phyloP scores from a whole-genome alignment of 371 early-diverging fungal genomes.

The Parasitella parasitica region DNA sequence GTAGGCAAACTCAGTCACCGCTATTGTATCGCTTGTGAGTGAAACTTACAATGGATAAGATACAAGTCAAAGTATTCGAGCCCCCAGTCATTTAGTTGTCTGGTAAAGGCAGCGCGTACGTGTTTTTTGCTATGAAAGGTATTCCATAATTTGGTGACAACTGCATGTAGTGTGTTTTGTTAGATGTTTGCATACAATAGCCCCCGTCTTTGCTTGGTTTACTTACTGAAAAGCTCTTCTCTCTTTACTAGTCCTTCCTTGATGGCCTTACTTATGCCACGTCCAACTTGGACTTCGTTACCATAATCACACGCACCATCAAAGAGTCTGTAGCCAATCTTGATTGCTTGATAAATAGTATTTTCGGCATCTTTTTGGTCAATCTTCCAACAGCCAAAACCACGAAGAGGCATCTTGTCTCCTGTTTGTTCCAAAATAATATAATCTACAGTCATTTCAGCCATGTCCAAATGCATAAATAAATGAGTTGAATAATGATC shows the following conservation, averaged over 20 bases:
- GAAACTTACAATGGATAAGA: slow-evolving; percentile 49
- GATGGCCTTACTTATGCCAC: slow-evolving; percentile 49
- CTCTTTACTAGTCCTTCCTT: slow-evolving; percentile 58
- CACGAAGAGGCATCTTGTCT: slow-evolving; percentile 43
- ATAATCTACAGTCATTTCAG: slow-evolving; percentile 22
- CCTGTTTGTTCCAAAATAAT: slow-evolving; percentile 30
- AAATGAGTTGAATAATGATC: too few relatives aligned
- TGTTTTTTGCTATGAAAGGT: slow-evolving; percentile 48
- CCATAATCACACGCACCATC: slow-evolving; percentile 51
- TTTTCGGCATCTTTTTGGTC: slow-evolving; percentile 27
- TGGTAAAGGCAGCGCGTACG: slow-evolving; percentile 45
- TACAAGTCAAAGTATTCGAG: slow-evolving; percentile 76
- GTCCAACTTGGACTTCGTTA: slow-evolving; percentile 70
- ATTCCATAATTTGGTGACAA: slow-evolving; percentile 75
- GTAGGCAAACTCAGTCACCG: slow-evolving; percentile 14
- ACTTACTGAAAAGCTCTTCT: slow-evolving; percentile 43
- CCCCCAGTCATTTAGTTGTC: slow-evolving; percentile 56
- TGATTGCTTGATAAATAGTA: slow-evolving; percentile 43
- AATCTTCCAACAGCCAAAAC: slow-evolving; percentile 42
- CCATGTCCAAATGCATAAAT: too few relatives aligned
- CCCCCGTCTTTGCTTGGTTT: too few relatives aligned
- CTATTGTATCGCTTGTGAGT: slow-evolving; percentile 29
- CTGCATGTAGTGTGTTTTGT: slow-evolving; percentile 41
- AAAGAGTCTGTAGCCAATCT: slow-evolving; percentile 40
- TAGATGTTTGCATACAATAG: slow-evolving; percentile 22